Evolutionary conservation across 2,329 filamentous ascomycete species (phyloP).

Genomic region (Ustulina deusta): DNA sequence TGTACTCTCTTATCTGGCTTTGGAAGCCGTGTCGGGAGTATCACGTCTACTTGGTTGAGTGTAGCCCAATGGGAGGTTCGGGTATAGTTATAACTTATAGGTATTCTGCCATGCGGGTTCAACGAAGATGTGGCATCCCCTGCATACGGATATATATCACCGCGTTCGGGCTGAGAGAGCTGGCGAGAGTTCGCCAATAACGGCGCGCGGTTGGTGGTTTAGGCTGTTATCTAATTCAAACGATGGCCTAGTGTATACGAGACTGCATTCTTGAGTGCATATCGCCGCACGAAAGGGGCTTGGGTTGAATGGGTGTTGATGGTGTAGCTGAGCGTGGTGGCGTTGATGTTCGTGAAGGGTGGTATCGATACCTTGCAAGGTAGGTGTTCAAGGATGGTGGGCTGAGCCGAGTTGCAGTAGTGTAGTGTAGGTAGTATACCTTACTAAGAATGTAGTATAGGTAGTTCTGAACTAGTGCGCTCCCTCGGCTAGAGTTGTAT

Average conservation of each 20-base stretch:
- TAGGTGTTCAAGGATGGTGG: not conserved
- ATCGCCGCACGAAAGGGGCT: constrained; percentile 8
- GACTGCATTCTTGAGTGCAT: constrained; percentile 4
- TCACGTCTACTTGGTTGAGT: constrained; percentile 5
- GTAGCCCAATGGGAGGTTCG: not conserved
- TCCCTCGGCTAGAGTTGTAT: constrained; percentile 9
- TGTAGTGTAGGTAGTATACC: not conserved
- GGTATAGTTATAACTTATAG: too few relatives aligned
- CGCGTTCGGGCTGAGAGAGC: constrained; percentile 21
- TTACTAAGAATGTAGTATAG: not conserved
- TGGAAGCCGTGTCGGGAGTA: not conserved
- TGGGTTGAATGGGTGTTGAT: constrained; percentile 1
- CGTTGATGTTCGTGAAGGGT: constrained; percentile 3
- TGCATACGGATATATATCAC: constrained; percentile 16
- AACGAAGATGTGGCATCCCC: constrained; percentile 1
- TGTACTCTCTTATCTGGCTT: constrained; percentile 10
- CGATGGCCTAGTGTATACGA: constrained; percentile 1
- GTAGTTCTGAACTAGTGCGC: not conserved
- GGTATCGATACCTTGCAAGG: not conserved
- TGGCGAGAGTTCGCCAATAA: constrained; percentile 20
- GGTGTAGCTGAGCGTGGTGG: constrained; percentile 20
- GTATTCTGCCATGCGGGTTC: not conserved
- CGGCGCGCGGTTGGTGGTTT: not conserved
- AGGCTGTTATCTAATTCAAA: constrained; percentile 12
- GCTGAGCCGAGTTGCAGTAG: constrained; percentile 14